A percentile compares a stretch with the other conserved stretches of the same genome.
Conservation (phyloP, 2,329 filamentous ascomycete species). For the Fusarium pseudograminearum region DNA sequence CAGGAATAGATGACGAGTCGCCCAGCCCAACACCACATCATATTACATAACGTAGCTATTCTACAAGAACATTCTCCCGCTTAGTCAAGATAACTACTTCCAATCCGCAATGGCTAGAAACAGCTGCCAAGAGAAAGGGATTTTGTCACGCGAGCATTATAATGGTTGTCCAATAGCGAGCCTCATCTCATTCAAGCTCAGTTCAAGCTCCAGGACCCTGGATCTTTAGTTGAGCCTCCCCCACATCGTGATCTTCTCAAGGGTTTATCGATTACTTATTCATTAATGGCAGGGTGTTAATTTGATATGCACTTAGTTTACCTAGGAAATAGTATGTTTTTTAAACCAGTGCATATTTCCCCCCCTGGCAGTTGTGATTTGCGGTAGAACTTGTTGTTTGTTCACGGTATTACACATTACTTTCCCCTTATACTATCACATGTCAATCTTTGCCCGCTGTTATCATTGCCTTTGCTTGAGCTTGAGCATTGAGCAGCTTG, state of each 20-base stretch:
- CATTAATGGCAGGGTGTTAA: not conserved
- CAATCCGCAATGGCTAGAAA: not conserved
- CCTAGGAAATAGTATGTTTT: not conserved
- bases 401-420: slow-evolving; percentile 1
- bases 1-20: slow-evolving; percentile 16
- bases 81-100: slow-evolving; percentile 1
- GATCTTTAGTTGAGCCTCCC: slow-evolving; percentile 17
- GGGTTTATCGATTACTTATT: not conserved
- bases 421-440: slow-evolving; percentile 16
- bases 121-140: slow-evolving; percentile 20
- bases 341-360: not conserved
- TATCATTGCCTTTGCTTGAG: not conserved
- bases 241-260: slow-evolving; percentile 36
- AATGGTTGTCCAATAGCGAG: not conserved
- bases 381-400: not conserved
- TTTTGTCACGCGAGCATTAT: slow-evolving; percentile 27
- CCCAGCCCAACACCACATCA: not conserved
- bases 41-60: not conserved
- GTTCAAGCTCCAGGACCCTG: slow-evolving; percentile 33
- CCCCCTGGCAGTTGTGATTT: not conserved
- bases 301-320: not conserved
- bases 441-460: slow-evolving; percentile 5
- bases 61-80: slow-evolving; percentile 5
- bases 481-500: not conserved
- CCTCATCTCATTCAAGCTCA: slow-evolving; percentile 13